Evolutionary conservation across 1,284 basidiomycete species (phyloP), one percentile per base, ranked within the genome.

Genomic region (Heterobasidion irregulare): DNA sequence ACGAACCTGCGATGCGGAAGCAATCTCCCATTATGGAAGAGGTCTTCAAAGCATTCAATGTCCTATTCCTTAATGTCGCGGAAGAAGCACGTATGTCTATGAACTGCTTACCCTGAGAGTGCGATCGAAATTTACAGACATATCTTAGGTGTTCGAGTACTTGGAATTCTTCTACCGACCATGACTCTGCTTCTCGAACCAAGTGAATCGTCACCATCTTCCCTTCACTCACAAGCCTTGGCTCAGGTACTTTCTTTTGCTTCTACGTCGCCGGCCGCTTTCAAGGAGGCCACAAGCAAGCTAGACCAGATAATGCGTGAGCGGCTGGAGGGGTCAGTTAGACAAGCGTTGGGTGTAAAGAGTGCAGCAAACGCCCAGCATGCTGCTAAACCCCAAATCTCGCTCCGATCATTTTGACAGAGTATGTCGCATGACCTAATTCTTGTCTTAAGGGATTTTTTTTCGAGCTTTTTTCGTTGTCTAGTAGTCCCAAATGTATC

Each of bases 81-180:
- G 83, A 86, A 55, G 79, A 79, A 2, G 75, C 83, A 53, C 80
- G 91, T 92, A 65, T 69, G 86, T 75, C 3, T 36, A 5, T 19
- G 8, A 45, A 9, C 55, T 41, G 52, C 47, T 61, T n/a, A 26
- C 15, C 16, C 52, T 36, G 13, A 19, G 45, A 18, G 33, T 52
- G 18, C 56, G 61, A 0, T 52, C 18, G 26, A 61, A 8, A 53
- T 49, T 47, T 18, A 54, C 35, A 13, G 18, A 1, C 2, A 34
- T 44, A 47, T 56, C 52, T 56, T 52, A 90, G 88, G 84, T 55
- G 77, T 87, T 10, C 79, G 86, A 45, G 72, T 89, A 0, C 76
- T 95, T 10, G 84, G 83, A 8, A 76, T 97, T 44, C 69, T 97
- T 13, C 72, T 98, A 12, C 93, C 95, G 0, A 87, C 89, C 0